Evolutionary conservation across 192 early-diverging fungal genomes (phyloP), one percentile per base, ranked within the genome.

Genomic region (Gigaspora rosea): DNA sequence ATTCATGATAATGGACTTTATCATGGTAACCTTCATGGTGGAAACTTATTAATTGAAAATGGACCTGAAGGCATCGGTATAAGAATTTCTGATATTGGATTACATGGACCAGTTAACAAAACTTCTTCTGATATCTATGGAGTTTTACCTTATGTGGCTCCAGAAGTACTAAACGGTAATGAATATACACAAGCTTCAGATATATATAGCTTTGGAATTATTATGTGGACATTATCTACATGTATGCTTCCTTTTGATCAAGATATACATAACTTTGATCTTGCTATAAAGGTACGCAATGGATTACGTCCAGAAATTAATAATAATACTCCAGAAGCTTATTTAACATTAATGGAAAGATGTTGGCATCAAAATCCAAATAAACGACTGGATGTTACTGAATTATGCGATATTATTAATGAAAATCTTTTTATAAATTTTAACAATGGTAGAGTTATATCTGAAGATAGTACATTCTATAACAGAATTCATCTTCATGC

Each of bases 101-200:
- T 73, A 6, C 41, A 61, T 27, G 41, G 46, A 16, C 57, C 35
- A 73, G 35, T 22, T 49, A 10, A 70, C 41, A 68, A 16, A 68
- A 15, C 18, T 3, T 8, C 47, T 8, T 27, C 27, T 27, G 27
- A 27, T 27, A 48, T 8, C 2, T 80, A 81, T 72, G 82, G 82
- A 16, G 68, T 78, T 20, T 51, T 83, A 10, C 82, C 79, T 4
- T 83, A 81, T 69, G 22, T 81, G 3, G 77, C 82, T 3, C 82
- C 82, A 20, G 82, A 83, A 51, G 61, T 78, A 11, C 58, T 75
- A 32, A 47, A 70, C 47, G 77, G 74, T 18, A 1, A 20, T n/a
- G 9, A 10, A 4, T 20, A 13, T 16, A 61, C 56, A 11, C 51
- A 56, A 33, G 56, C 56, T 10, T 41, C 54, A 11, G 83, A 85